A percentile compares a stretch with the other conserved stretches of the same genome.
Conservation (phyloP, 2,329 filamentous ascomycete species). For the Cyanodermella asteris region DNA sequence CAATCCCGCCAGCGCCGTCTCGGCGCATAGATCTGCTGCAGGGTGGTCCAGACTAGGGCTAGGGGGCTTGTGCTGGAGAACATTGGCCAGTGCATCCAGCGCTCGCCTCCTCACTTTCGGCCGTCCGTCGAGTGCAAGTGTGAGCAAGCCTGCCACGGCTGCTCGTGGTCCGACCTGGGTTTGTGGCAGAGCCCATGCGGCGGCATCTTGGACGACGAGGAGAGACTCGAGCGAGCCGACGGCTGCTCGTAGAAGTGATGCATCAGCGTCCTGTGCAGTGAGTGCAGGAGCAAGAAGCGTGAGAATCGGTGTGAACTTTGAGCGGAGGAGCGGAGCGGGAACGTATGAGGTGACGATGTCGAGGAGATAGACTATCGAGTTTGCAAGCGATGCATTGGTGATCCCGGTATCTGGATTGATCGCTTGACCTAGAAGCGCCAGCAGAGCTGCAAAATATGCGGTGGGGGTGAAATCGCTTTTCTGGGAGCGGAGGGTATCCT, state of each 20-base stretch:
- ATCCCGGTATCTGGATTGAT: slow-evolving; percentile 38
- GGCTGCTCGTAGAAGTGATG: slow-evolving; percentile 63
- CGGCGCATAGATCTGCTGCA: slow-evolving; percentile 86
- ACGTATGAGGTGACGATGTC: slow-evolving; percentile 74
- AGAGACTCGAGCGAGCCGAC: slow-evolving; percentile 90
- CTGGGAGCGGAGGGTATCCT: slow-evolving; percentile 78
- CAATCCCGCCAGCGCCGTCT: slow-evolving; percentile 65
- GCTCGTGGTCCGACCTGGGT: slow-evolving; percentile 67
- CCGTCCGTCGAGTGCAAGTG: slow-evolving; percentile 62
- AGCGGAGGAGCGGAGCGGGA: slow-evolving; percentile 66
- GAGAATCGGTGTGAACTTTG: slow-evolving; percentile 89
- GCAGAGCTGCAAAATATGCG: slow-evolving; percentile 84
- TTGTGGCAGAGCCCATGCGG: slow-evolving; percentile 70
- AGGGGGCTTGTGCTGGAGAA: slow-evolving; percentile 68
- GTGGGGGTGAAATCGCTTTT: slow-evolving; percentile 66
- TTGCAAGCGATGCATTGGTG: slow-evolving; percentile 60
- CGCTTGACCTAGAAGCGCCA: slow-evolving; percentile 67
- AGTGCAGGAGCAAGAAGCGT: slow-evolving; percentile 67
- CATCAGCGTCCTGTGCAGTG: slow-evolving; percentile 59
- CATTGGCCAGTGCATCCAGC: slow-evolving; percentile 65
- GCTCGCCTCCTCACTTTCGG: slow-evolving; percentile 90
- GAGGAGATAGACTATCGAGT: slow-evolving; percentile 83
- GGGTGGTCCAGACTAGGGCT: slow-evolving; percentile 87
- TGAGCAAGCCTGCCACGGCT: slow-evolving; percentile 68
- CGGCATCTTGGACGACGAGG: slow-evolving; percentile 65